These are phyloP conservation scores for Russula lepida DNA, from an alignment of 768 basidiomycete genomes.

Conservation along the genomic window DNA sequence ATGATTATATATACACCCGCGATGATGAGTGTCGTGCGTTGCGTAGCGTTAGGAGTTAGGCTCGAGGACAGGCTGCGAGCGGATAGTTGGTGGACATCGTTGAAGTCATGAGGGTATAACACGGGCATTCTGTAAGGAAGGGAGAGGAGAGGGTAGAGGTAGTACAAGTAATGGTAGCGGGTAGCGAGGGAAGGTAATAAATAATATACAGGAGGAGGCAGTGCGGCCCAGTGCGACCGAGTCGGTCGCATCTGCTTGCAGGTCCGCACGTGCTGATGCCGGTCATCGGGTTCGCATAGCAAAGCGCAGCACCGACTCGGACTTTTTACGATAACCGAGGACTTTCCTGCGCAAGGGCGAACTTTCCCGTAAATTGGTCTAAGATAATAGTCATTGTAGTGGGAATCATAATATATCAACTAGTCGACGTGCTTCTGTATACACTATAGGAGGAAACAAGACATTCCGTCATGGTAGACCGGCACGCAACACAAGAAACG, in stretches of 20 bases:
- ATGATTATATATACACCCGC: slow-evolving; percentile 65
- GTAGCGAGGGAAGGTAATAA: neutral
- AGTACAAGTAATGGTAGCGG: neutral
- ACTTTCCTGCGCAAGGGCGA: neutral
- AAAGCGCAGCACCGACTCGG: neutral
- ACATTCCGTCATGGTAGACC: neutral
- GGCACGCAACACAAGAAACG: slow-evolving; percentile 10
- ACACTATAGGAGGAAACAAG: neutral
- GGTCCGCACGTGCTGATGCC: neutral
- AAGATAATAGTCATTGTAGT: slow-evolving; percentile 5
- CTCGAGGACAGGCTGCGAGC: slow-evolving; percentile 25
- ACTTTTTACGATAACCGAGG: neutral
- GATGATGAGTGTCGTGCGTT: slow-evolving; percentile 69
- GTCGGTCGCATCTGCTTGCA: neutral
- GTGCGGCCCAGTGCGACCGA: neutral
- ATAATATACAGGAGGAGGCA: neutral
- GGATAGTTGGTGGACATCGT: neutral
- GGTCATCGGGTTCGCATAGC: neutral
- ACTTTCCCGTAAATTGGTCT: neutral
- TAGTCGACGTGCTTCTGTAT: slow-evolving; percentile 5
- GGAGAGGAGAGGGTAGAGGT: neutral
- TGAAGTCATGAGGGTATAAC: slow-evolving; percentile 1
- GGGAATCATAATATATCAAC: slow-evolving; percentile 1
- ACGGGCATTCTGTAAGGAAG: slow-evolving; percentile 16
- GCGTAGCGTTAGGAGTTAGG: slow-evolving; percentile 62